These are phyloP conservation scores for Coemansia sp. DNA, from an alignment of 192 early-diverging fungal species.

Conservation along the genomic window DNA sequence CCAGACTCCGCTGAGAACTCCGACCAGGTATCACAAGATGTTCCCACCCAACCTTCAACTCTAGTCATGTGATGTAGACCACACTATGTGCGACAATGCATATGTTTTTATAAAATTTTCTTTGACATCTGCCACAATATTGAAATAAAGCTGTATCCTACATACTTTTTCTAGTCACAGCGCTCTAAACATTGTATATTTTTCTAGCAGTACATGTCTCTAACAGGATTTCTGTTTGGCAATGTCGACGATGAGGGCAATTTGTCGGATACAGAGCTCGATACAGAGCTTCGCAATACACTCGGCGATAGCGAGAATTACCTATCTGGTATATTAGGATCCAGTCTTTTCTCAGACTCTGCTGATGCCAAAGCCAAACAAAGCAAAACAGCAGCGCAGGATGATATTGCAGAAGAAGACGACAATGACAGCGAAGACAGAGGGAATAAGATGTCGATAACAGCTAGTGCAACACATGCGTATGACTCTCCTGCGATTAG, in stretches of 20 bases:
- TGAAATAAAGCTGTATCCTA: too few relatives aligned
- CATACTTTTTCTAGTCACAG: too few relatives aligned
- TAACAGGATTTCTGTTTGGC: conserved; percentile 79
- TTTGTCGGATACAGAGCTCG: conserved; percentile 64
- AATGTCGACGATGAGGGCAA: conserved; percentile 87
- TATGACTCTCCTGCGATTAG: conserved; percentile 42
- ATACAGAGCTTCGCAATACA: conserved; percentile 53
- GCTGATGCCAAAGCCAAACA: conserved; percentile 2
- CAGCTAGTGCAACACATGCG: background rate
- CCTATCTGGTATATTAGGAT: conserved; percentile 33
- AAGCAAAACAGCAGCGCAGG: background rate
- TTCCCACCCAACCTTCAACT: too few relatives aligned
- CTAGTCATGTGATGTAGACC: too few relatives aligned
- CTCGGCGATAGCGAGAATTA: conserved; percentile 35
- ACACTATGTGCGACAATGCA: too few relatives aligned
- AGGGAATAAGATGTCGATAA: background rate
- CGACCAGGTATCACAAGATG: too few relatives aligned
- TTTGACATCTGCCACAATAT: too few relatives aligned
- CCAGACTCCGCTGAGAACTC: too few relatives aligned
- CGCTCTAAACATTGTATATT: too few relatives aligned
- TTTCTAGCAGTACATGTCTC: conserved; percentile 55
- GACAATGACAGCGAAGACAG: conserved; percentile 25
- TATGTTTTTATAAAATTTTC: too few relatives aligned
- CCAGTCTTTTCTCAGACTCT: conserved; percentile 29
- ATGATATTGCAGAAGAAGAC: conserved; percentile 43